Percentiles rank a stretch among this genome's conserved stretches.
These are phyloP conservation scores for Nitzschia putrida DNA, from an alignment of 108 stramenopile species.

Conservation along the genomic window DNA sequence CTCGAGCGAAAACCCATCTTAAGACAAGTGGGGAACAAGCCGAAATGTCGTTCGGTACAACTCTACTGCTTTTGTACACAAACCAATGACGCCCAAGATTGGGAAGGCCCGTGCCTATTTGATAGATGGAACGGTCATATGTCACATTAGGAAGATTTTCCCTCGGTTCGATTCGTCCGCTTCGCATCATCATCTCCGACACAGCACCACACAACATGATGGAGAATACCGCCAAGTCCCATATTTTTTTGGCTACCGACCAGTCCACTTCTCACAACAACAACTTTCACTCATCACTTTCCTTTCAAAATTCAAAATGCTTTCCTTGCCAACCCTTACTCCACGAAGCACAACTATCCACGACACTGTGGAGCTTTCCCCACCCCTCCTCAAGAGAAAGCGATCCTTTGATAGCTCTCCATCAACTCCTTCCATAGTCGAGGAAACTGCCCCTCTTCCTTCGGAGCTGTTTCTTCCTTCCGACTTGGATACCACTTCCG, in stretches of 20 bases:
- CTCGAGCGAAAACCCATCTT: neutral
- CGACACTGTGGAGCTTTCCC: neutral
- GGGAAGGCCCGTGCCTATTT: neutral
- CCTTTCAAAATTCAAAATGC: neutral
- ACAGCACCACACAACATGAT: too few relatives aligned
- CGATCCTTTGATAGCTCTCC: neutral
- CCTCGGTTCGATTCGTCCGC: too few relatives aligned
- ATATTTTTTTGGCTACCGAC: neutral
- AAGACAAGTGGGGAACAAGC: neutral
- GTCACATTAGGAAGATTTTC: neutral
- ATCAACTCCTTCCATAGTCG: neutral
- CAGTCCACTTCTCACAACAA: neutral
- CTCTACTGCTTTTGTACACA: neutral
- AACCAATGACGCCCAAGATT: neutral
- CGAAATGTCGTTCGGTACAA: neutral
- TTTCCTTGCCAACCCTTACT: neutral
- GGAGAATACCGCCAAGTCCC: too few relatives aligned
- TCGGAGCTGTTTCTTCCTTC: conserved; percentile 3
- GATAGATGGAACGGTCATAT: neutral
- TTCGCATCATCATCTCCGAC: too few relatives aligned
- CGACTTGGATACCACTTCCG: conserved; percentile 4
- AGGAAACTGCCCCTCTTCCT: neutral
- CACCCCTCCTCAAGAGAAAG: conserved; percentile 10
- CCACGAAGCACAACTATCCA: neutral
- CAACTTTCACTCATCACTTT: too few relatives aligned